A percentile compares a stretch with the other conserved stretches of the same genome.
Evolutionary conservation across 1,284 basidiomycete genomes (phyloP).

Genomic region (Sphagnurus paluster): DNA sequence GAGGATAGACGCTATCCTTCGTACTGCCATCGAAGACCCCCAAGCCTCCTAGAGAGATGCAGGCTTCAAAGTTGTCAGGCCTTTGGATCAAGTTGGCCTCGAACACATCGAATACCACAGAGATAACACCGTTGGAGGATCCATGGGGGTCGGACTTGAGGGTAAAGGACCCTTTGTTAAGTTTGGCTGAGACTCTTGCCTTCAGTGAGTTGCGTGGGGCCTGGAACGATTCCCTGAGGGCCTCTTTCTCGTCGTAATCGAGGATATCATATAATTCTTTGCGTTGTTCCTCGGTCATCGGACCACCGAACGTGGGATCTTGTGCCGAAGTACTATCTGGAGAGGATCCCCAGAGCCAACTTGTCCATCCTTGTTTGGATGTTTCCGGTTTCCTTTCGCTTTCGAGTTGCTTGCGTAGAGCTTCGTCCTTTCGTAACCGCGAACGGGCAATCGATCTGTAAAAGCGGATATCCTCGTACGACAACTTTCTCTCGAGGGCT

Average conservation of each 20-base stretch:
- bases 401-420: constrained; percentile 66
- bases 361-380: constrained; percentile 66
- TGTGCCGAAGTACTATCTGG: constrained; percentile 36
- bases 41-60: constrained; percentile 86
- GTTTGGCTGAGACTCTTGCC: constrained; percentile 73
- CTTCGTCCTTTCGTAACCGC: constrained; percentile 84
- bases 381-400: constrained; percentile 62
- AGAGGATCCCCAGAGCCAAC: constrained; percentile 85
- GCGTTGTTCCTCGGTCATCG: constrained; percentile 91
- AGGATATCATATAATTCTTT: constrained; percentile 93
- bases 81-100: constrained; percentile 86
- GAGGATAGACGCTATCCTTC: constrained; percentile 78
- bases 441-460: constrained; percentile 96
- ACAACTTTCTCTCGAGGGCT: constrained; percentile 79
- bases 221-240: constrained; percentile 67
- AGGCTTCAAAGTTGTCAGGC: constrained; percentile 80
- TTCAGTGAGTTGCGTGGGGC: constrained; percentile 84
- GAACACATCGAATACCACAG: constrained; percentile 88
- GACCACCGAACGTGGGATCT: constrained; percentile 58
- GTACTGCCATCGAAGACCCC: constrained; percentile 93
- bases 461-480: constrained; percentile 96
- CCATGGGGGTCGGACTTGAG: constrained; percentile 75
- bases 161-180: constrained; percentile 87
- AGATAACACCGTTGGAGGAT: constrained; percentile 72
- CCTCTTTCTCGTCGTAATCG: constrained; percentile 90